Conservation (phyloP, 345 rosid genomes). For the Boechera divaricarpa region DNA sequence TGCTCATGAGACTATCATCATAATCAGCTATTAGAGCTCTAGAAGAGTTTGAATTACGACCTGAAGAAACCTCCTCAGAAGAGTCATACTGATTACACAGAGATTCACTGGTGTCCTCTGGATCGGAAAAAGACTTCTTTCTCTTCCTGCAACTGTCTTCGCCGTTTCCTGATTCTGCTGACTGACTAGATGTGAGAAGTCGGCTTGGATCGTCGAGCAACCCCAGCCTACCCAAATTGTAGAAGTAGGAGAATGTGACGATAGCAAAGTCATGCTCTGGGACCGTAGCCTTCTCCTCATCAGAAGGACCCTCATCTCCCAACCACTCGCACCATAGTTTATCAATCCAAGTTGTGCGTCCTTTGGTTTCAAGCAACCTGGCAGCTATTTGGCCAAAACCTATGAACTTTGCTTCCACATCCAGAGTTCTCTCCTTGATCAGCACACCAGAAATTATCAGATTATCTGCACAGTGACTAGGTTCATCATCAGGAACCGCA, state of each 20-base stretch:
- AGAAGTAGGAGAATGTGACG: conserved; percentile 62
- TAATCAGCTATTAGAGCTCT: conserved; percentile 55
- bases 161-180: conserved; percentile 47
- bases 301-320: conserved; percentile 52
- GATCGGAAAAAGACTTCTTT: conserved; percentile 79
- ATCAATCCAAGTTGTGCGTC: conserved; percentile 48
- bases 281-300: conserved; percentile 46
- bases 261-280: conserved; percentile 77
- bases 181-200: conserved; percentile 58
- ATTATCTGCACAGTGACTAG: conserved; percentile 31
- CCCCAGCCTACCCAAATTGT: conserved; percentile 77
- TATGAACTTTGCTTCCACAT: conserved; percentile 59
- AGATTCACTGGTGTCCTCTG: conserved; percentile 73
- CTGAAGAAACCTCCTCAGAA: conserved; percentile 70
- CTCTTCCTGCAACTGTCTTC: conserved; percentile 55
- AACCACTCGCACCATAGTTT: conserved; percentile 97
- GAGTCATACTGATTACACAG: conserved; percentile 64
- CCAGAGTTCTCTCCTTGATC: conserved; percentile 62
- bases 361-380: conserved; percentile 55
- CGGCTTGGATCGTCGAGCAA: conserved; percentile 60
- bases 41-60: conserved; percentile 53
- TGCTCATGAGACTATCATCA: conserved; percentile 65
- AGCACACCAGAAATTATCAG: conserved; percentile 61
- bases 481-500: conserved; percentile 27
- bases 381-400: conserved; percentile 73